These are phyloP conservation scores for Epithele typhae DNA, from an alignment of 768 basidiomycete species.

Conservation along the genomic window DNA sequence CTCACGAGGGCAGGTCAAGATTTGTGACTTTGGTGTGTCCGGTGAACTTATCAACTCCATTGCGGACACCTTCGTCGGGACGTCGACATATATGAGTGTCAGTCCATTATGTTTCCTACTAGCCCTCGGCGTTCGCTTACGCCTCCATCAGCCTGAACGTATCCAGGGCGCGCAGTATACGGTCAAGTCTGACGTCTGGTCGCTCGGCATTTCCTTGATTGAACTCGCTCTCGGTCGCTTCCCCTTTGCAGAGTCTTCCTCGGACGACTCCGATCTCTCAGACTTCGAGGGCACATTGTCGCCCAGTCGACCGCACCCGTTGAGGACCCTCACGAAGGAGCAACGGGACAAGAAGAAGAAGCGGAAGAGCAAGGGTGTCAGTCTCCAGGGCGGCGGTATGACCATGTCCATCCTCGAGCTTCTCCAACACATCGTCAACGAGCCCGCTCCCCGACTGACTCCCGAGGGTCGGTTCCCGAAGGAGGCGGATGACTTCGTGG, in stretches of 20 bases:
- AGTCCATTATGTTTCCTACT: slow-evolving; percentile 26
- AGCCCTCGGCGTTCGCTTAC: too few relatives aligned
- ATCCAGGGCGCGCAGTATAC: slow-evolving; percentile 99
- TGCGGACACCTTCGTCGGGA: slow-evolving; percentile 98
- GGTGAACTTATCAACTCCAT: slow-evolving; percentile 99
- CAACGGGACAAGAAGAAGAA: slow-evolving; percentile 67
- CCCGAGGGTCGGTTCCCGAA: slow-evolving; percentile 68
- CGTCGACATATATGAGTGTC: slow-evolving; percentile 99
- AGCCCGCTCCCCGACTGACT: slow-evolving; percentile 87
- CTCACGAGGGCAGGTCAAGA: slow-evolving; percentile 94
- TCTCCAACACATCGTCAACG: slow-evolving; percentile 97
- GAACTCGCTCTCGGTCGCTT: slow-evolving; percentile 96
- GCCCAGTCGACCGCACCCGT: slow-evolving; percentile 54
- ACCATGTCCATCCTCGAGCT: slow-evolving; percentile 98
- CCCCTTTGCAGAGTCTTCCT: slow-evolving; percentile 84
- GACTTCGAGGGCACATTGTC: slow-evolving; percentile 81
- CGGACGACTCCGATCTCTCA: slow-evolving; percentile 72
- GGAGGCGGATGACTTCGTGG: slow-evolving; percentile 81
- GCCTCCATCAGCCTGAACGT: slow-evolving; percentile 76
- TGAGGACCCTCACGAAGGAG: slow-evolving; percentile 33
- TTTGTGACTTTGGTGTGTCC: slow-evolving; percentile 98
- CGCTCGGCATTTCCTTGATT: slow-evolving; percentile 92
- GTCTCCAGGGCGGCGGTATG: slow-evolving; percentile 90
- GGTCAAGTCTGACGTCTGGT: slow-evolving; percentile 99
- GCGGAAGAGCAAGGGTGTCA: slow-evolving; percentile 88